Percentiles rank a stretch among this genome's conserved stretches.
phyloP scores from a whole-genome alignment of 352 stramenopile species.

The Pythium monospermum region DNA sequence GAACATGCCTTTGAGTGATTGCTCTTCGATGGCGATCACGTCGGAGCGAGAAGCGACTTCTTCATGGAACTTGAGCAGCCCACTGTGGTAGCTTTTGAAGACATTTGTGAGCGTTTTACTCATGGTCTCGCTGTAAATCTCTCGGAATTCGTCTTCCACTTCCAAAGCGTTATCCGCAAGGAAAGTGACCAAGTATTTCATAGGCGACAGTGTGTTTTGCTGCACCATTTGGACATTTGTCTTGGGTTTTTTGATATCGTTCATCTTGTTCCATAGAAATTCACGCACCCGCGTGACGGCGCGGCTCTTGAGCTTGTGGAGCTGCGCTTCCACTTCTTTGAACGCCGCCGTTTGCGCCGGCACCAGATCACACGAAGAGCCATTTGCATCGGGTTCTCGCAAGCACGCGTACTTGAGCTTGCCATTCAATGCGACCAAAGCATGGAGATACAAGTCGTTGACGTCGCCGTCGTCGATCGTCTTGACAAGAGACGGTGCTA shows the following conservation, averaged over 20 bases:
- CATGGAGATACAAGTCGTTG: slow-evolving; percentile 92
- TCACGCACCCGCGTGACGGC: slow-evolving; percentile 80
- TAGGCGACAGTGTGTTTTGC: slow-evolving; percentile 95
- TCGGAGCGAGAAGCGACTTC: slow-evolving; percentile 91
- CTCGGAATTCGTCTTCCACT: slow-evolving; percentile 93
- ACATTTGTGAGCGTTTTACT: slow-evolving; percentile 93
- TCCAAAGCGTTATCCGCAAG: slow-evolving; percentile 89
- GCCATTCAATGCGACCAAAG: slow-evolving; percentile 90
- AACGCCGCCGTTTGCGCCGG: slow-evolving; percentile 88
- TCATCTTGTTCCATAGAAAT: slow-evolving; percentile 93
- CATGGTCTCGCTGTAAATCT: slow-evolving; percentile 97
- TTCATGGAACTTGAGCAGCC: slow-evolving; percentile 93
- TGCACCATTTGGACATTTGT: slow-evolving; percentile 99
- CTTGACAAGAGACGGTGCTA: slow-evolving; percentile 92
- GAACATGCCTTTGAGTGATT: slow-evolving; percentile 85
- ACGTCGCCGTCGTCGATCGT: slow-evolving; percentile 93
- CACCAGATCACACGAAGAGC: slow-evolving; percentile 83
- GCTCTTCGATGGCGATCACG: slow-evolving; percentile 94
- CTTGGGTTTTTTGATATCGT: slow-evolving; percentile 94
- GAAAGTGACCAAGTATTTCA: slow-evolving; percentile 95
- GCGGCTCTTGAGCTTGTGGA: slow-evolving; percentile 85
- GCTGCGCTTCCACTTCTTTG: slow-evolving; percentile 90
- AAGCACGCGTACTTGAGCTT: slow-evolving; percentile 90
- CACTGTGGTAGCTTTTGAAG: slow-evolving; percentile 96
- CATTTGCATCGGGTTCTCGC: slow-evolving; percentile 44